Percentiles rank a stretch among this genome's conserved stretches.
Conservation (phyloP, 2,329 filamentous ascomycete genomes). For the Botryotinia globosa region DNA sequence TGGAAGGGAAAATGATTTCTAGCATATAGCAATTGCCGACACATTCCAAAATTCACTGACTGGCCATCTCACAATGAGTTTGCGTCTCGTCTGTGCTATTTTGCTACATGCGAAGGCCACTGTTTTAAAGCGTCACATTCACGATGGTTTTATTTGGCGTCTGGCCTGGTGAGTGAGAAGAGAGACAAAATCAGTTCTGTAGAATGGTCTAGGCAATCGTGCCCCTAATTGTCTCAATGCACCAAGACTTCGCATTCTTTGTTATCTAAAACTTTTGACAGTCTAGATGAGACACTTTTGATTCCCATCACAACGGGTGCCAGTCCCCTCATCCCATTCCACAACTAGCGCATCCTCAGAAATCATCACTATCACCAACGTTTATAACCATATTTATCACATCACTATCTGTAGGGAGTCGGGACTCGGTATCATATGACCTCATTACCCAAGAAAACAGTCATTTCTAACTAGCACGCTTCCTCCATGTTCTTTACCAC, state of each 20-base stretch:
- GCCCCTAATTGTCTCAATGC: background rate
- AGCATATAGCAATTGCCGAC: background rate
- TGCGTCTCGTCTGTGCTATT: background rate
- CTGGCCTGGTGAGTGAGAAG: background rate
- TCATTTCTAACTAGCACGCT: background rate
- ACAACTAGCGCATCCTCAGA: background rate
- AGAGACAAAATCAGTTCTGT: background rate
- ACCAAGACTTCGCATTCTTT: no score
- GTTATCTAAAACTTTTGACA: background rate
- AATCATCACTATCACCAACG: background rate
- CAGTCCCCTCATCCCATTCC: background rate
- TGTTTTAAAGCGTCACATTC: background rate
- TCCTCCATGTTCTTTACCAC: background rate
- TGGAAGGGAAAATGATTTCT: background rate
- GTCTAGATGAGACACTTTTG: background rate
- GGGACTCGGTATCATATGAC: background rate
- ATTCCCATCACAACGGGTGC: background rate
- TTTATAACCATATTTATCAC: background rate
- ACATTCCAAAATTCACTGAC: background rate
- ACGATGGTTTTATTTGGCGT: background rate
- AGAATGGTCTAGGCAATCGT: background rate
- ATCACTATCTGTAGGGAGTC: background rate
- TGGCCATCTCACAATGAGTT: background rate
- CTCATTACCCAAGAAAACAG: background rate
- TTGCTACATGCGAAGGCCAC: background rate